Evolutionary conservation across 768 basidiomycete species (phyloP).

Genomic region (Boletus rex-veris): DNA sequence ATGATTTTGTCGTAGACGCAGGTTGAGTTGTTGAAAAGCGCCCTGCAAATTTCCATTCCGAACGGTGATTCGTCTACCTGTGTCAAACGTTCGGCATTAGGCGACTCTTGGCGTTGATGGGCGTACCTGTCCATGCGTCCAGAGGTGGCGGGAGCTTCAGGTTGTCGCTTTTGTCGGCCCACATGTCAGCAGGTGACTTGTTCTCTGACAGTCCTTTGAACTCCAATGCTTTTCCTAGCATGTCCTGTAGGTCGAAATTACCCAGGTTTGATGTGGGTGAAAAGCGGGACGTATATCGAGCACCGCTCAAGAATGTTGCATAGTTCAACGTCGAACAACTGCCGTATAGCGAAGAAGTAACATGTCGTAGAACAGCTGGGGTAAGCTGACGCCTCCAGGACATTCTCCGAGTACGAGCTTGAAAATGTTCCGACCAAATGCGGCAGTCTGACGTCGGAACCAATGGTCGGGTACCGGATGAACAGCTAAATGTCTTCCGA

Average conservation of each 20-base stretch:
- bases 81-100: constrained; percentile 6
- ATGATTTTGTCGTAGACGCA: constrained; percentile 51
- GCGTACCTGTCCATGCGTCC: constrained; percentile 52
- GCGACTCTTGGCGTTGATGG: not conserved
- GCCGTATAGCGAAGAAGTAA: not conserved
- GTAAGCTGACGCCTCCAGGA: constrained; percentile 17
- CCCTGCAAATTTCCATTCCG: constrained; percentile 39
- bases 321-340: not conserved
- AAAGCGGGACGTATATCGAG: constrained; percentile 9
- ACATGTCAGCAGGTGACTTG: constrained; percentile 38
- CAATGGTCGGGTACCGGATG: constrained; percentile 27
- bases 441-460: constrained; percentile 16
- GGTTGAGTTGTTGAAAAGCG: constrained; percentile 49
- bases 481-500: constrained; percentile 45
- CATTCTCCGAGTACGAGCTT: constrained; percentile 11
- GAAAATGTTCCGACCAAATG: constrained; percentile 14
- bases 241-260: constrained; percentile 10
- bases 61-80: constrained; percentile 64
- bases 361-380: constrained; percentile 12
- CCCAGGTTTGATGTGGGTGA: constrained; percentile 1
- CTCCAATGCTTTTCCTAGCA: constrained; percentile 16
- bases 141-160: constrained; percentile 35
- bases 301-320: not conserved
- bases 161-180: constrained; percentile 22
- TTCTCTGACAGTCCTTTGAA: constrained; percentile 12